These are phyloP conservation scores for Coemansia sp. DNA, from an alignment of 192 early-diverging fungal genomes.

Conservation along the genomic window DNA sequence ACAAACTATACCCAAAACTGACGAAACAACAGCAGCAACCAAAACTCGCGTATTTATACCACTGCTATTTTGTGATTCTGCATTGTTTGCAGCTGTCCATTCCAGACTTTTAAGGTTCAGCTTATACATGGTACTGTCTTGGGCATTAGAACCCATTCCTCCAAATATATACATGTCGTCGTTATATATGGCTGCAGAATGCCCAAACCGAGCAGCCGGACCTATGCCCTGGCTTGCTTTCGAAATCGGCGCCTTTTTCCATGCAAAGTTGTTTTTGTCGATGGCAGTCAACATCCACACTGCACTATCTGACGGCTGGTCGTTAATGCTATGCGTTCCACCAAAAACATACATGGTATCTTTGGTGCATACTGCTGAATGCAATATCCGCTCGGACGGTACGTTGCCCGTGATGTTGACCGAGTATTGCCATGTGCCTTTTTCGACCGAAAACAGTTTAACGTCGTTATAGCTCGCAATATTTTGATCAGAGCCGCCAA, in stretches of 20 bases:
- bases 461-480: slow-evolving; percentile 51
- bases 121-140: slow-evolving; percentile 64
- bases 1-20: slow-evolving; percentile 40
- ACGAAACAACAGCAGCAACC: slow-evolving; percentile 51
- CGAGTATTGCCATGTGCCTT: slow-evolving; percentile 56
- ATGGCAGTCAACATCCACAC: slow-evolving; percentile 52
- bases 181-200: slow-evolving; percentile 59
- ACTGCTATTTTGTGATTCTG: slow-evolving; percentile 9
- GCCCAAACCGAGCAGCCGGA: slow-evolving; percentile 60
- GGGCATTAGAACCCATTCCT: slow-evolving; percentile 55
- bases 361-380: slow-evolving; percentile 63
- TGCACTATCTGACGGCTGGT: slow-evolving; percentile 44
- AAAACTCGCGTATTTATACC: slow-evolving; percentile 41
- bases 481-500: slow-evolving; percentile 63
- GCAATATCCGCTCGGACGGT: slow-evolving; percentile 58
- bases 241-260: slow-evolving; percentile 48
- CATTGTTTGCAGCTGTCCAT: slow-evolving; percentile 54
- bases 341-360: slow-evolving; percentile 72
- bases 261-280: neutral
- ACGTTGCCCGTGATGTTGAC: slow-evolving; percentile 42
- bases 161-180: slow-evolving; percentile 68
- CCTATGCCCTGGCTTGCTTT: slow-evolving; percentile 28
- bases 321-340: slow-evolving; percentile 28
- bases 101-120: slow-evolving; percentile 58
- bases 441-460: slow-evolving; percentile 48